A percentile compares a stretch with the other conserved stretches of the same genome.
phyloP scores from a whole-genome alignment of 2,329 filamentous ascomycete species.

The Pseudogymnoascus sp. region DNA sequence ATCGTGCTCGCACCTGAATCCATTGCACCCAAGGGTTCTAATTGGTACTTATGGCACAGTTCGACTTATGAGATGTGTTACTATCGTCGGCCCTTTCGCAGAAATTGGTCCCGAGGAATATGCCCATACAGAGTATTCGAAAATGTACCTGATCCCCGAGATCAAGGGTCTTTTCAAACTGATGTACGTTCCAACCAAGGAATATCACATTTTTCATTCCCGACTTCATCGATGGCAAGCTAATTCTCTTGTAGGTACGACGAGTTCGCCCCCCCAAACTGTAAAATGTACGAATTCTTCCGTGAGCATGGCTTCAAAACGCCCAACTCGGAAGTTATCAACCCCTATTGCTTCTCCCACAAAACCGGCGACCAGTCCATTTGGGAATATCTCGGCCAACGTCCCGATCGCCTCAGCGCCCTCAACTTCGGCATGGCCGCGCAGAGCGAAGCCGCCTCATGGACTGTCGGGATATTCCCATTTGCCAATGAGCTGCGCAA shows the following conservation, averaged over 20 bases:
- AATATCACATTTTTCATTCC: background rate
- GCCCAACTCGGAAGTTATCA: slow-evolving; percentile 19
- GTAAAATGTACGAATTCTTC: slow-evolving; percentile 22
- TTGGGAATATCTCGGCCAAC: slow-evolving; percentile 23
- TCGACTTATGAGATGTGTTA: slow-evolving; percentile 21
- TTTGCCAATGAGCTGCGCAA: slow-evolving; percentile 19
- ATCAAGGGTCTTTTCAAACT: slow-evolving; percentile 19
- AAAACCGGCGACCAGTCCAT: slow-evolving; percentile 20
- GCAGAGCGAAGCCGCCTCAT: slow-evolving; percentile 14
- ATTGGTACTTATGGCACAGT: slow-evolving; percentile 14
- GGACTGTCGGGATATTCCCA: slow-evolving; percentile 19
- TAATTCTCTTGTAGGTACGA: slow-evolving; percentile 18
- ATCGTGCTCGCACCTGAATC: background rate
- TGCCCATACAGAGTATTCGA: slow-evolving; percentile 21
- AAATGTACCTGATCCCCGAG: slow-evolving; percentile 18
- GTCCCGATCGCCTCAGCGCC: slow-evolving; percentile 22
- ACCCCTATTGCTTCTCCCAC: slow-evolving; percentile 26
- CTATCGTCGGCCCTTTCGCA: slow-evolving; percentile 17
- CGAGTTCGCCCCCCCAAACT: slow-evolving; percentile 17
- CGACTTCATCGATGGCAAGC: background rate
- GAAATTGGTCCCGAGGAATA: slow-evolving; percentile 21
- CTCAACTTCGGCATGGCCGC: slow-evolving; percentile 26
- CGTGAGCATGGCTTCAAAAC: slow-evolving; percentile 19
- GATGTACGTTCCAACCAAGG: slow-evolving; percentile 13
- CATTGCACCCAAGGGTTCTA: background rate